Evolutionary conservation across 2,329 filamentous ascomycete species (phyloP), one percentile per base, ranked within the genome.

Genomic region (Colletotrichum navitas): DNA sequence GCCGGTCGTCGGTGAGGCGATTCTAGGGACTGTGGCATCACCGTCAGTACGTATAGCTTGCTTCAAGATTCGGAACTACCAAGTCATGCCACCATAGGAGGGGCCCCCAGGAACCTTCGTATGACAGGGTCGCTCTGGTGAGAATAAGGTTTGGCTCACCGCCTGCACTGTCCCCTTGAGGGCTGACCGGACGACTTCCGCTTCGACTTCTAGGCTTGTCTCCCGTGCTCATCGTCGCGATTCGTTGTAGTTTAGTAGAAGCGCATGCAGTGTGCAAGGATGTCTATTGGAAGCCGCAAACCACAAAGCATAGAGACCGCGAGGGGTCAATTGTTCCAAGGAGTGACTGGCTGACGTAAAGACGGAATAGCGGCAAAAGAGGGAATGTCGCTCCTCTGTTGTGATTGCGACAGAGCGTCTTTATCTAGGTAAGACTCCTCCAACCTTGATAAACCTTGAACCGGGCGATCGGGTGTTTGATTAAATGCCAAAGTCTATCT

Each of bases 61-160:
- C 24, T 36, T 11, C 2, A 18, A 26, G 34, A 7, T 39, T 26
- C 34, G 32, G 14, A 39, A 7, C 51, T 39, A 12, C n/a, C n/a
- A n/a, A 5, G 32, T 32, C 16, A 14, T n/a, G 18, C 14, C n/a
- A 24, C 34, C 34, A 24, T n/a, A 4, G 21, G 32, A 36, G n/a
- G n/a, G 34, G 5, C 41, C 12, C 1, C 54, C 34, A 7, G 34
- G 24, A 43, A 29, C 39, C 2, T 45, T 59, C 14, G 14, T n/a
- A 3, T 5, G 5, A 63, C 26, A 24, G 10, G 21, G 3, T 18
- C 26, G 10, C 18, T 18, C 29, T 2, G 24, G 29, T 5, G 47
- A 43, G 39, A 26, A 51, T 32, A 60, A 41, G 24, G 29, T 43
- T 54, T 7, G 60, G 36, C 69, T 64, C 58, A 72, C 69, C 60